Base-by-base conservation (phyloP, 352 stramenopile genomes). In the Globisporangium heterothallicum region DNA sequence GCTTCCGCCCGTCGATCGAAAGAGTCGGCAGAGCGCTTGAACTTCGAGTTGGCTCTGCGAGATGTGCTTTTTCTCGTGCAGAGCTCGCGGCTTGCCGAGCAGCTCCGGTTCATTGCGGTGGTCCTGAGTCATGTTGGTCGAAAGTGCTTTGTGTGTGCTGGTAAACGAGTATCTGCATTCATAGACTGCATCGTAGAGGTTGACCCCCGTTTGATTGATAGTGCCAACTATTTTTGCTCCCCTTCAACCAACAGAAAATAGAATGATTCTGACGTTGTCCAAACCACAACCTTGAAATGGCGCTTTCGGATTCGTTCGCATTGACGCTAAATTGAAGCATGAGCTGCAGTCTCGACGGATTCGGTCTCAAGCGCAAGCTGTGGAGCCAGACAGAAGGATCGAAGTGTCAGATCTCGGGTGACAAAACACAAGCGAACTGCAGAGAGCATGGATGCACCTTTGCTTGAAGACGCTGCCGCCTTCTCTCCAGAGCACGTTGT, bases 21-120 rank as follows among this genome's bases (percentile, higher is more conserved):
- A 87, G n/a, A 87, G 49, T 6, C 56, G 51, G 21, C 58, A 51
- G n/a, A 87, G 50, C 14, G 72, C 64, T 38, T 73, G 58, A 26
- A 85, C 38, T 58, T 87, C 76, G 35, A 71, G 49, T 16, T 81
- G 67, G 22, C 59, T 57, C 6, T 71, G 63, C 16, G 66, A 65
- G 6, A 51, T 57, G 40, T 72, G 66, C 26, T 56, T 71, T 44
- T 58, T 45, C 32, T 68, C 48, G 14, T 29, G 18, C 3, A 36
- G 32, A 13, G 21, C 21, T 4, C 35, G 49, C 0, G 34, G 12
- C 18, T 38, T 27, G 45, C 24, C 35, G 25, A 44, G 35, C 3
- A 27, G 27, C 29, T 58, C 4, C 18, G 32, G 19, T 16, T 57
- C 40, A 19, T 50, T 13, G 22, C 14, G 19, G 16, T 26, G 30